Conservation (phyloP, 371 early-diverging fungal species). For the Circinella minor region DNA sequence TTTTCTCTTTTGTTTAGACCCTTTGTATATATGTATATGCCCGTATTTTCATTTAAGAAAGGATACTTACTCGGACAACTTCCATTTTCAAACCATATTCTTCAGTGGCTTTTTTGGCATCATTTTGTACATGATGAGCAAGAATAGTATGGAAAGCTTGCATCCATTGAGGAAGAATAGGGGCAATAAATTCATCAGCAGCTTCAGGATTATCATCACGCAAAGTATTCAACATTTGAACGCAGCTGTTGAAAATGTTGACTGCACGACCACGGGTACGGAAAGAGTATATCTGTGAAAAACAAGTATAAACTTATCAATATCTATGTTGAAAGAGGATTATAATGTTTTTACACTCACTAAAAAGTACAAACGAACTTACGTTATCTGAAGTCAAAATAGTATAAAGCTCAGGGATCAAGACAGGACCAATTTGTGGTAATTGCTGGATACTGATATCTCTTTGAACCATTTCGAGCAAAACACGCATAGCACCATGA, state of each 20-base stretch:
- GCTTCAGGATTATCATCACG: slow-evolving; percentile 75
- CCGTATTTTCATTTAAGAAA: too few relatives aligned
- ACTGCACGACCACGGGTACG: slow-evolving; percentile 81
- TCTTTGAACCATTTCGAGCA: slow-evolving; percentile 82
- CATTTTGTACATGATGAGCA: slow-evolving; percentile 55
- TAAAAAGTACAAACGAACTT: slow-evolving; percentile 5
- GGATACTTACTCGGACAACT: slow-evolving; percentile 59
- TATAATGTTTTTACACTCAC: too few relatives aligned
- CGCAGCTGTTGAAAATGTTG: slow-evolving; percentile 79
- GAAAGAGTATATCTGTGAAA: slow-evolving; percentile 57
- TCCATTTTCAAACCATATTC: slow-evolving; percentile 76
- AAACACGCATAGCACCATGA: slow-evolving; percentile 88
- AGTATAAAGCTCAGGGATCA: slow-evolving; percentile 83
- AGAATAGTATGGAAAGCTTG: slow-evolving; percentile 70
- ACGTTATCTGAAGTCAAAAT: slow-evolving; percentile 67
- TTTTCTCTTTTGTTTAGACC: too few relatives aligned
- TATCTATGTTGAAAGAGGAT: too few relatives aligned
- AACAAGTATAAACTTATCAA: not conserved
- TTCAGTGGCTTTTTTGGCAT: slow-evolving; percentile 53
- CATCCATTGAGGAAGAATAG: slow-evolving; percentile 82
- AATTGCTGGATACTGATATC: slow-evolving; percentile 90
- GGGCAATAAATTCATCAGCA: slow-evolving; percentile 72
- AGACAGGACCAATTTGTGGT: slow-evolving; percentile 74
- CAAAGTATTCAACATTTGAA: slow-evolving; percentile 81
- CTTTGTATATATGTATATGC: too few relatives aligned